Evolutionary conservation across 139 green algal species (phyloP), one percentile per base, ranked within the genome.

Genomic region (Coccomyxa sp.): DNA sequence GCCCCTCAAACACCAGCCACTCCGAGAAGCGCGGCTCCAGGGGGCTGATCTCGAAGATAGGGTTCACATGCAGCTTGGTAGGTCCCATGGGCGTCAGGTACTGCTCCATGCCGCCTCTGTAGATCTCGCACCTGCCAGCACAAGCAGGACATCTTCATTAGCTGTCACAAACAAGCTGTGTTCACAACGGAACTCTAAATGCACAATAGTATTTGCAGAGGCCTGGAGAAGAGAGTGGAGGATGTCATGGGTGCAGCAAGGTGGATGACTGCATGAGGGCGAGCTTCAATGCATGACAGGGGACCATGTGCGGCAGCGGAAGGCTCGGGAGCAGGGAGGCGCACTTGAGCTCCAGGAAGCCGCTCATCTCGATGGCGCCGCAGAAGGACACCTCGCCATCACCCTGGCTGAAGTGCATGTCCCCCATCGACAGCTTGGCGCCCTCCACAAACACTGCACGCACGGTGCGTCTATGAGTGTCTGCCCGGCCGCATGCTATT

Each of bases 41-140:
- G n/a, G 91, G 91, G 24, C 85, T 80, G 38, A 93, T 91, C 80
- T 95, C 91, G 78, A 95, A 95, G 22, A 95, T 87, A n/a, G 91
- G 91, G 70, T 89, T 88, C 14, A 95, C 90, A 41, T 90, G 76
- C 68, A 95, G 81, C 55, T 87, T 85, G 79, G 83, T 90, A 37
- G 82, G 85, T 29, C 91, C 91, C 86, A 95, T 89, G 71, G 90
- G 88, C 0, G 87, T 91, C 16, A 95, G 82, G 81, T 91, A 92
- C 79, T 87, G 73, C 18, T 90, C 82, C 89, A 93, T 93, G 76
- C 90, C 90, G 10, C 90, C 90, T 16, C 89, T 81, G 24, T 95
- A 79, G 79, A 95, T 93, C 39, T 90, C 84, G 79, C 81, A 90
- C 74, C 87, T 93, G 87, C 35, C 3, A 18, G 27, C 27, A 64